Evolutionary conservation across 2,329 filamentous ascomycete genomes (phyloP).

Genomic region (Penicillium sumatraense): DNA sequence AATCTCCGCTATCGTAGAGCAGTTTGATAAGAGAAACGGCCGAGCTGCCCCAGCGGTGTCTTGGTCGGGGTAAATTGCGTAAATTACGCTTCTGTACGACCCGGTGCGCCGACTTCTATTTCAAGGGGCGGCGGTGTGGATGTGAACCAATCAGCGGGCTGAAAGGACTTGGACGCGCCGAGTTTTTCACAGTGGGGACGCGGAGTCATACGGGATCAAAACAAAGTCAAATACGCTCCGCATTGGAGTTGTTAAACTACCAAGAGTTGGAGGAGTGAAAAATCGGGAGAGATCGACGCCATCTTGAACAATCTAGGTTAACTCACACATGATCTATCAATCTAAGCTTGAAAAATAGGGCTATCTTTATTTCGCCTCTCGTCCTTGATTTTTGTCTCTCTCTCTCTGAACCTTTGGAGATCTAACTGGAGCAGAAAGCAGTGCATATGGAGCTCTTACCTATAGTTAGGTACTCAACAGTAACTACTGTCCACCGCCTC

Average conservation of each 20-base stretch:
- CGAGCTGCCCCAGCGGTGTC: constrained; percentile 3
- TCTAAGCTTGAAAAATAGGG: no score
- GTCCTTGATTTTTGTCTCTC: no score
- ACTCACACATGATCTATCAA: no score
- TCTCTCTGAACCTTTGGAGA: no score
- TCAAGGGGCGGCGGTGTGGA: constrained; percentile 19
- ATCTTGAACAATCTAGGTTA: no score
- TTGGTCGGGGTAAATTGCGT: constrained; percentile 3
- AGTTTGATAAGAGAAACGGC: constrained; percentile 24
- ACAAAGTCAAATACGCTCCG: constrained; percentile 20
- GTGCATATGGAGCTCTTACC: no score
- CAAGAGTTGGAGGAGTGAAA: no score
- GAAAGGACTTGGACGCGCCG: constrained; percentile 16
- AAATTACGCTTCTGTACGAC: background rate
- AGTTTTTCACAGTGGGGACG: constrained; percentile 22
- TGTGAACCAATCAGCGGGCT: background rate
- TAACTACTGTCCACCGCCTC: background rate
- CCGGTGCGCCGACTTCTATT: constrained; percentile 7
- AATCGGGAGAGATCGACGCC: no score
- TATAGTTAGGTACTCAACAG: background rate
- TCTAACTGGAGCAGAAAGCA: no score
- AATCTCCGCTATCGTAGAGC: constrained; percentile 13
- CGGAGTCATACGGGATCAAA: constrained; percentile 13
- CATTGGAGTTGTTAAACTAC: constrained; percentile 6
- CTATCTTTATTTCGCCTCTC: no score